Conservation (phyloP, 495 filamentous ascomycete species). For the Neurospora sp. region DNA sequence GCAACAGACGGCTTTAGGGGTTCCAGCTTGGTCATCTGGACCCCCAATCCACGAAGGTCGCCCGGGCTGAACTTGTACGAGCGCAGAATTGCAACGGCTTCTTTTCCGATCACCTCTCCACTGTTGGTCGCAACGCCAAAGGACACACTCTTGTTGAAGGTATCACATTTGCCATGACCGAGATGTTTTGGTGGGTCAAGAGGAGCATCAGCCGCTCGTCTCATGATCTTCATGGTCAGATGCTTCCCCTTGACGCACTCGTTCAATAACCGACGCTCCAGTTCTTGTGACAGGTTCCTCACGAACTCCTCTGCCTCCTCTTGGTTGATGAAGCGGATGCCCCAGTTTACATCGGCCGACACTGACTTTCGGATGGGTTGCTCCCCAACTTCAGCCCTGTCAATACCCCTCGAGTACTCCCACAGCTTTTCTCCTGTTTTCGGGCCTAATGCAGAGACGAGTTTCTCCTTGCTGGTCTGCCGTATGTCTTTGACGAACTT, state of each 20-base stretch:
- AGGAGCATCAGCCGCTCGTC: slow-evolving; percentile 73
- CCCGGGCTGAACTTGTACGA: slow-evolving; percentile 79
- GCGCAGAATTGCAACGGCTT: slow-evolving; percentile 71
- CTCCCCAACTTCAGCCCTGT: slow-evolving; percentile 76
- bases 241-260: slow-evolving; percentile 79
- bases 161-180: slow-evolving; percentile 91
- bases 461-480: slow-evolving; percentile 59
- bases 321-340: slow-evolving; percentile 84
- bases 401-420: slow-evolving; percentile 85
- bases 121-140: slow-evolving; percentile 77
- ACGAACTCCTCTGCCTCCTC: slow-evolving; percentile 87
- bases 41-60: slow-evolving; percentile 78
- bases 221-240: slow-evolving; percentile 88
- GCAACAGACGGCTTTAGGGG: slow-evolving; percentile 45
- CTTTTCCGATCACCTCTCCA: slow-evolving; percentile 57
- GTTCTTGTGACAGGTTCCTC: slow-evolving; percentile 66
- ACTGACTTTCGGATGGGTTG: slow-evolving; percentile 75
- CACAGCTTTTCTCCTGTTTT: slow-evolving; percentile 89
- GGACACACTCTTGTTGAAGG: slow-evolving; percentile 72
- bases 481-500: slow-evolving; percentile 76
- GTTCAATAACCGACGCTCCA: slow-evolving; percentile 67
- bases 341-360: slow-evolving; percentile 96
- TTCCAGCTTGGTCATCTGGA: slow-evolving; percentile 89
- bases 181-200: slow-evolving; percentile 90
- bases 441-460: slow-evolving; percentile 65